Evolutionary conservation across 2,329 filamentous ascomycete genomes (phyloP).

Genomic region (Stagonosporopsis rhizophila): DNA sequence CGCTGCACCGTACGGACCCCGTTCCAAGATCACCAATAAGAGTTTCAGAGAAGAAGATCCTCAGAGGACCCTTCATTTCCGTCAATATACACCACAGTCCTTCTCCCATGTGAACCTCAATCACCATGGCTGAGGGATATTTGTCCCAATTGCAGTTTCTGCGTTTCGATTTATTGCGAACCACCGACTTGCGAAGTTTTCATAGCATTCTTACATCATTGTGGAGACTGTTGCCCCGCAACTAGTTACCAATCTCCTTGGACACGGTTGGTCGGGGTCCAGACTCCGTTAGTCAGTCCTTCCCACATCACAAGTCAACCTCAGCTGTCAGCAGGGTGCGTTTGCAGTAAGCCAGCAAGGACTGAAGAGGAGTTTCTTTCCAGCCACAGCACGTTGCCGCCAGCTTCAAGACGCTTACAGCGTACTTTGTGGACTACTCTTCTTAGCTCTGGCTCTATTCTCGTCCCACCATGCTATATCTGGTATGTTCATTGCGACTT

Average conservation of each 20-base stretch:
- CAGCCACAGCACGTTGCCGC: not conserved
- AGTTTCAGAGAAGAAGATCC: not conserved
- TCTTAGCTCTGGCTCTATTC: not conserved
- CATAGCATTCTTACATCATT: constrained; percentile 8
- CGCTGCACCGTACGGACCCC: constrained; percentile 1
- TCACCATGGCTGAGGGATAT: not conserved
- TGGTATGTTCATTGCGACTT: not conserved
- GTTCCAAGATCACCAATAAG: not conserved
- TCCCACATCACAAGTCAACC: not conserved
- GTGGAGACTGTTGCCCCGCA: constrained; percentile 5
- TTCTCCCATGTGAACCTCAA: not conserved
- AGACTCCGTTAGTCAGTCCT: constrained; percentile 5
- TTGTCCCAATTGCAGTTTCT: not conserved
- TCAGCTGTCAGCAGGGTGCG: not conserved
- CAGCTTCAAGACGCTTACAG: not conserved
- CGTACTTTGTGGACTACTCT: too few relatives aligned
- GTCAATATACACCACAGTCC: not conserved
- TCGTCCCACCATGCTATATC: not conserved
- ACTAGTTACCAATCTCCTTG: not conserved
- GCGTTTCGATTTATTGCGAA: not conserved
- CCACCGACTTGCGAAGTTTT: not conserved
- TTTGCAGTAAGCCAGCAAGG: not conserved
- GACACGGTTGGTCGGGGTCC: constrained; percentile 1
- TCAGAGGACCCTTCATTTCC: not conserved
- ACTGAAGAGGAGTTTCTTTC: not conserved